These are phyloP conservation scores for Asterophora lycoperdoides DNA, from an alignment of 768 basidiomycete genomes.

Conservation along the genomic window DNA sequence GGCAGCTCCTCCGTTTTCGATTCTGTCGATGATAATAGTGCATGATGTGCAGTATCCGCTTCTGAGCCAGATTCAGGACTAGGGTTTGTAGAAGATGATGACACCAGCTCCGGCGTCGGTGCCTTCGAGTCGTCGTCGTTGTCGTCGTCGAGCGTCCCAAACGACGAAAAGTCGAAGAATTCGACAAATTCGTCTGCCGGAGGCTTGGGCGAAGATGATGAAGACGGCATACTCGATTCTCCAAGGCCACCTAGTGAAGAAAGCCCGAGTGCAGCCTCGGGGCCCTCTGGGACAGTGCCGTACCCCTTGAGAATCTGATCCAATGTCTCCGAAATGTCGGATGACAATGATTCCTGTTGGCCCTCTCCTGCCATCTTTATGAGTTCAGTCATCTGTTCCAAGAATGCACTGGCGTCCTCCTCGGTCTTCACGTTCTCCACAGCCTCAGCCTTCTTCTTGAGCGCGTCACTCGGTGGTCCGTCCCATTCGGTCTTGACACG, in stretches of 20 bases:
- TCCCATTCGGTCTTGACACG: conserved; percentile 71
- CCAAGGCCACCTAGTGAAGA: conserved; percentile 30
- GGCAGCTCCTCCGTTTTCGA: conserved; percentile 50
- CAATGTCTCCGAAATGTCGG: conserved; percentile 56
- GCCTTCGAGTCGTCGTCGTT: conserved; percentile 56
- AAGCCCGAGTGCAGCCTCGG: conserved; percentile 33
- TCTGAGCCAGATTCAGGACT: conserved; percentile 75
- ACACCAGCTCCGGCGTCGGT: conserved; percentile 70
- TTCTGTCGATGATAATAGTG: conserved; percentile 41
- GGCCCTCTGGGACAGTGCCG: conserved; percentile 33
- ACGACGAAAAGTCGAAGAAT: conserved; percentile 68
- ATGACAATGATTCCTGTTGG: conserved; percentile 35
- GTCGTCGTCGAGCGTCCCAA: conserved; percentile 51
- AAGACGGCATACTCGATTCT: conserved; percentile 26
- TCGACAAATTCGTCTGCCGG: conserved; percentile 50
- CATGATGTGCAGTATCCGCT: conserved; percentile 45
- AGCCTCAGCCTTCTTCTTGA: conserved; percentile 38
- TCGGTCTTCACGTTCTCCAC: conserved; percentile 56
- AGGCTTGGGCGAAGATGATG: conserved; percentile 23
- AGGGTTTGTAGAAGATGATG: conserved; percentile 67
- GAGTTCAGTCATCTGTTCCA: conserved; percentile 61
- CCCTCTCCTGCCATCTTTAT: conserved; percentile 50
- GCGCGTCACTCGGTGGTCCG: conserved; percentile 47
- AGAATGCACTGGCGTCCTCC: conserved; percentile 59
- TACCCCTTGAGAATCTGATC: conserved; percentile 61